A percentile compares a stretch with the other conserved stretches of the same genome.
Evolutionary conservation across 2,329 filamentous ascomycete species (phyloP).

Genomic region (Fusarium sp.): DNA sequence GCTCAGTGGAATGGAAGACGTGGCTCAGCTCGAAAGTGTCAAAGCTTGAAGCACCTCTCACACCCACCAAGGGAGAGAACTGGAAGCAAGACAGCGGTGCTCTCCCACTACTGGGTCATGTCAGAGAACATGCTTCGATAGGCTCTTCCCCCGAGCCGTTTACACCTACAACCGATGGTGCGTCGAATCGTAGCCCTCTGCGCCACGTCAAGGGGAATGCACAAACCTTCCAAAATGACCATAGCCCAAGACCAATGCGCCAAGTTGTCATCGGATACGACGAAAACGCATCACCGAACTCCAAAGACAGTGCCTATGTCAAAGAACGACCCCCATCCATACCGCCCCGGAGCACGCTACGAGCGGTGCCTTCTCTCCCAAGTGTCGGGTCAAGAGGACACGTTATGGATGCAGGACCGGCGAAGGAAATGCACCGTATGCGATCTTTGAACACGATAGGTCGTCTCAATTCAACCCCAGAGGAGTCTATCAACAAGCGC

Average conservation of each 20-base stretch:
- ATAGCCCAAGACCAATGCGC: not conserved
- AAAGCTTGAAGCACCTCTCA: conserved; percentile 53
- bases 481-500: conserved; percentile 37
- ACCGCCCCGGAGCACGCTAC: conserved; percentile 33
- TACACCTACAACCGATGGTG: not conserved
- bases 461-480: conserved; percentile 21
- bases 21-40: conserved; percentile 65
- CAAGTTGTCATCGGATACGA: conserved; percentile 5
- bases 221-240: not conserved
- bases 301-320: not conserved
- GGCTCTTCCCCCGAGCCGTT: conserved; percentile 46
- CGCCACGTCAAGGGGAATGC: conserved; percentile 20
- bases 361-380: conserved; percentile 43
- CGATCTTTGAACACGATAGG: conserved; percentile 43
- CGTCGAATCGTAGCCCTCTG: conserved; percentile 20
- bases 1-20: conserved; percentile 66
- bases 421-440: conserved; percentile 32
- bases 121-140: conserved; percentile 63
- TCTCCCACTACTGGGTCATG: conserved; percentile 51
- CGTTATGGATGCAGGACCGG: not conserved
- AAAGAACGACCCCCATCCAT: conserved; percentile 19
- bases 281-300: conserved; percentile 34
- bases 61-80: conserved; percentile 15
- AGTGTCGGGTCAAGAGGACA: conserved; percentile 16
- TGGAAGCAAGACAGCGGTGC: not conserved